Evolutionary conservation across 306 rosid species (phyloP), one percentile per base, ranked within the genome.

Genomic region (Pterocarpus santalinus): DNA sequence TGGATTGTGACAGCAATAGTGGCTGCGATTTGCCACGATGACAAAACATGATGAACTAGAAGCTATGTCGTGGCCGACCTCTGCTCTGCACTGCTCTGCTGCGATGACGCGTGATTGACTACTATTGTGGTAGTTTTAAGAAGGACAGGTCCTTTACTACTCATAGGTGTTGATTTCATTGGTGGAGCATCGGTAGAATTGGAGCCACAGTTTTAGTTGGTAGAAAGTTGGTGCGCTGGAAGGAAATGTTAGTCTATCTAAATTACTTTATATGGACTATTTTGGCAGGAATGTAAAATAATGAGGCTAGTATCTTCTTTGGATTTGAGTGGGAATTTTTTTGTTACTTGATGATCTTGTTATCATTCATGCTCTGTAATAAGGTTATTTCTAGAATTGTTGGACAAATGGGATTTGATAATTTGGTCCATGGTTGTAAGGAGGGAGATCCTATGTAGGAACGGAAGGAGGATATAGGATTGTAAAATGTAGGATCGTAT

Each of bases 181-280:
- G 69, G 67, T 56, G 66, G 47, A 6, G 8, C 47, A 64, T 36
- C 35, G 69, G 67, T 56, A 53, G 8, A 6, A 43, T 43, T 43
- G 47, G 47, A 4, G 10, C 7, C 6, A 43, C 38, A 56, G 7
- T 71, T 70, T 39, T 13, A 14, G 34, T 34, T 49, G 11, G 9
- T 36, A 73, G 38, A 17, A 16, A 36, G 2, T 34, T 16, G 51
- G 65, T 73, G 56, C 66, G 65, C 22, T 56, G 51, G 55, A 73
- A 57, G 55, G 39, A 65, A 61, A 57, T 12, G 58, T 60, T 5
- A 12, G 55, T 28, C 51, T 22, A 73, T 22, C 14, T 17, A n/a
- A 35, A 14, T 55, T 56, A 55, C 5, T 38, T 38, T 5, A 56
- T 55, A 51, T 51, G 63, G 9, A 61, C 33, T 32, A 15, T 70